Base-by-base conservation (phyloP, 352 stramenopile genomes). In the Albugo laibachii region DNA sequence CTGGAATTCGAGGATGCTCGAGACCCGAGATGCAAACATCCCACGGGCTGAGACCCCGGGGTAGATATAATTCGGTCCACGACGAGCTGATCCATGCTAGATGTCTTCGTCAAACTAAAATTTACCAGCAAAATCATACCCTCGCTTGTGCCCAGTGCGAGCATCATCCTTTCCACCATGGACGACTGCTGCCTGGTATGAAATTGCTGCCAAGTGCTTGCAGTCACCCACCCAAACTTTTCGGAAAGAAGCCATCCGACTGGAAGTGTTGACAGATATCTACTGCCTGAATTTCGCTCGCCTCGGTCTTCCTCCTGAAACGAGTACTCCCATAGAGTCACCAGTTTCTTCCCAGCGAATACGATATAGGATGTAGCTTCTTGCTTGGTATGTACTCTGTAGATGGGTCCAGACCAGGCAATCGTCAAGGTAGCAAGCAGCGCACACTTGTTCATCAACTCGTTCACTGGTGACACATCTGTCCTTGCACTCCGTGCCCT, bases 341-440 rank as follows among this genome's bases (percentile, higher is more conserved):
- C 66, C 34, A 84, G 52, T 47, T 65, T 66, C 11, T 69, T 61
- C 15, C 76, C 76, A 1, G 65, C 71, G 20, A 86, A 58, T 12
- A 69, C 73, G 41, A 89, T 66, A 19, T 84, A 52, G 16, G 76
- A 88, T 44, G 62, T 76, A 20, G 60, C 70, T 36, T 49, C 49
- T 13, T 66, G 65, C 19, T 80, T 63, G 1, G 34, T 5, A 5
- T 60, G 65, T 13, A 61, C 46, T 46, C 8, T 31, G 24, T 31
- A 31, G 3, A 81, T 58, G 16, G 83, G 83, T 6, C 63, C 59
- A 5, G 76, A 89, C 76, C 76, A 89, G 13, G 73, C 73, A 13
- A 83, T 50, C 11, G 66, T 63, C 20, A 83, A 54, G 18, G 74
- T 85, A 21, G 67, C 62, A 37, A 85, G 54, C 36, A 89, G 56